phyloP scores from a whole-genome alignment of 768 basidiomycete genomes.

The Hebeloma cylindrosporum region DNA sequence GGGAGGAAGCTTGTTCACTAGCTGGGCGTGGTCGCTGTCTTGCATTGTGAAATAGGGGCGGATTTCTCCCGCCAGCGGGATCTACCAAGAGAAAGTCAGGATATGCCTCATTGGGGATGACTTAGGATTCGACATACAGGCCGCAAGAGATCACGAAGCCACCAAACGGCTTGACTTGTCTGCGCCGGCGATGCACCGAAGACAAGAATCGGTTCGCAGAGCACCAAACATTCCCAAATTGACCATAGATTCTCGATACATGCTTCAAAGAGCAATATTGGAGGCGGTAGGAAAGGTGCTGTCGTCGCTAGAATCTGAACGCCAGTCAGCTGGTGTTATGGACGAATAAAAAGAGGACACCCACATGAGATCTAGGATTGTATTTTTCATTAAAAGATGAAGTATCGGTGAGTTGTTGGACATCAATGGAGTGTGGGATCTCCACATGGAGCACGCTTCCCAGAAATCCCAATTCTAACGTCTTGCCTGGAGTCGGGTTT shows the following conservation, averaged over 20 bases:
- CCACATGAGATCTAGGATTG: slow-evolving; percentile 52
- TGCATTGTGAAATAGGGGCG: slow-evolving; percentile 97
- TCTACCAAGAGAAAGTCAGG: slow-evolving; percentile 39
- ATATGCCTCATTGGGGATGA: too few species aligned
- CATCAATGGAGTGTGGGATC: slow-evolving; percentile 65
- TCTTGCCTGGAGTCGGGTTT: slow-evolving; percentile 64
- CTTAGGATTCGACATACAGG: slow-evolving; percentile 73
- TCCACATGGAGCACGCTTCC: slow-evolving; percentile 73
- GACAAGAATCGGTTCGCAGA: slow-evolving; percentile 88
- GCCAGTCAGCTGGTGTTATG: neutral
- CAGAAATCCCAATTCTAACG: slow-evolving; percentile 80
- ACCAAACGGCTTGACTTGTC: slow-evolving; percentile 90
- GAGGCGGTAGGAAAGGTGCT: slow-evolving; percentile 56
- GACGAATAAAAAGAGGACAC: slow-evolving; percentile 9
- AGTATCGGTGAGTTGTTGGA: slow-evolving; percentile 68
- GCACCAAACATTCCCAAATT: slow-evolving; percentile 90
- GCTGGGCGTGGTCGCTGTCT: slow-evolving; percentile 71
- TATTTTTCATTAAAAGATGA: slow-evolving; percentile 51
- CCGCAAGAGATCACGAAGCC: slow-evolving; percentile 82
- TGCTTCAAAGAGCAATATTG: slow-evolving; percentile 61
- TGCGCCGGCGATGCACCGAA: slow-evolving; percentile 77
- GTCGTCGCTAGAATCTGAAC: slow-evolving; percentile 67
- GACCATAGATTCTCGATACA: slow-evolving; percentile 72
- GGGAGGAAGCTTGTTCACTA: slow-evolving; percentile 84
- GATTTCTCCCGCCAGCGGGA: slow-evolving; percentile 81